Percentiles rank a stretch among this genome's conserved stretches.
phyloP scores from a whole-genome alignment of 345 rosid species.

The Sonneratia caseolaris region DNA sequence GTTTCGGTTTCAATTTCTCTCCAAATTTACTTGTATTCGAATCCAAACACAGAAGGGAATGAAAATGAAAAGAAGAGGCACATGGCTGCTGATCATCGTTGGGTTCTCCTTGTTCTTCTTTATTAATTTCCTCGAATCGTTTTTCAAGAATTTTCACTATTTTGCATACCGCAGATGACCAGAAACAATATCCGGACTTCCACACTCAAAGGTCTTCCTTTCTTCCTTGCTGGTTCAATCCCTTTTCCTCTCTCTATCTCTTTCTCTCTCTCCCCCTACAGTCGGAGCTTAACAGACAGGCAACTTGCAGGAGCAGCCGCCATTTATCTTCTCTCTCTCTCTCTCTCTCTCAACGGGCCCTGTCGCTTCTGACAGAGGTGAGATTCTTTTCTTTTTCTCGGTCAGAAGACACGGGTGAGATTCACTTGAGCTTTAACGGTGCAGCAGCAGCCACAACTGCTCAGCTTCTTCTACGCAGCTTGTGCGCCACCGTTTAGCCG shows the following conservation, averaged over 20 bases:
- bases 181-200: neutral
- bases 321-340: neutral
- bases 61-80: neutral
- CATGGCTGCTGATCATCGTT: neutral
- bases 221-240: neutral
- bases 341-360: neutral
- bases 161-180: neutral
- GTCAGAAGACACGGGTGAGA: neutral
- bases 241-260: neutral
- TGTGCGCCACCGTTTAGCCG: constrained; percentile 4
- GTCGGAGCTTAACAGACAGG: neutral
- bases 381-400: too few species aligned
- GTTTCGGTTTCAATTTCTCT: neutral
- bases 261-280: neutral
- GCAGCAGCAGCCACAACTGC: neutral
- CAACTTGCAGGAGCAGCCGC: neutral
- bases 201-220: constrained; percentile 4
- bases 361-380: neutral
- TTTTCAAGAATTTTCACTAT: neutral
- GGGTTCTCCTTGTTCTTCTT: neutral
- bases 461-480: neutral
- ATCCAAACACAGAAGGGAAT: neutral
- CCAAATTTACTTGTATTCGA: neutral
- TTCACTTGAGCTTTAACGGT: neutral
- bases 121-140: neutral